phyloP scores from a whole-genome alignment of 1,284 basidiomycete species.

The Laetiporus sulphureus region DNA sequence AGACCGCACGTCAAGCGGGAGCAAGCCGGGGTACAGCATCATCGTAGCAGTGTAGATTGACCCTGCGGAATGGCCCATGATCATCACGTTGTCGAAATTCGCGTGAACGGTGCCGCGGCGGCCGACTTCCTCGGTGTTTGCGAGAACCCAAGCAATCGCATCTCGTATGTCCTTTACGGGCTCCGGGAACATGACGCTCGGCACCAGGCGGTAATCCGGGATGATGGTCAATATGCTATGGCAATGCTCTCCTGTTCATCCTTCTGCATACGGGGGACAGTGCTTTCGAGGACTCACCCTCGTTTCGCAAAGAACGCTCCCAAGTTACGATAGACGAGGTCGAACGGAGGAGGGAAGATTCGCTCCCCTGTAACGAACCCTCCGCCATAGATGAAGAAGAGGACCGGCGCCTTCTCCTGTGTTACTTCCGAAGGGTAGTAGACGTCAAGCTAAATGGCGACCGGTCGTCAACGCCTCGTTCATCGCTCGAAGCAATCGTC shows the following conservation, averaged over 20 bases:
- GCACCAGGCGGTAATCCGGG: constrained; percentile 57
- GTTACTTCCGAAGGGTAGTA: constrained; percentile 41
- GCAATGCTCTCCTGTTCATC: too few relatives aligned
- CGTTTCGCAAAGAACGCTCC: constrained; percentile 52
- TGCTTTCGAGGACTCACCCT: constrained; percentile 25
- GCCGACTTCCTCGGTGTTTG: constrained; percentile 24
- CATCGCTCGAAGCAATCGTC: constrained; percentile 7
- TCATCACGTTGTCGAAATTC: constrained; percentile 32
- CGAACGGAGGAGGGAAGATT: constrained; percentile 34
- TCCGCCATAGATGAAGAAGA: constrained; percentile 62
- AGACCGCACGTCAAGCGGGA: constrained; percentile 28
- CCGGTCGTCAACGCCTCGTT: not conserved
- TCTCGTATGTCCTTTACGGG: constrained; percentile 49
- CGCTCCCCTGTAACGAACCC: constrained; percentile 48
- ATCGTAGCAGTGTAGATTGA: constrained; percentile 40
- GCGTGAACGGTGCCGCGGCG: constrained; percentile 16
- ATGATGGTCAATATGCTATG: constrained; percentile 45
- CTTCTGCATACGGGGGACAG: not conserved
- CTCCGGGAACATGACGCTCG: constrained; percentile 43
- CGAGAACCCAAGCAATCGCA: constrained; percentile 46
- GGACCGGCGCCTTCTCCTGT: constrained; percentile 31
- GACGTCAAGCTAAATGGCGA: constrained; percentile 37
- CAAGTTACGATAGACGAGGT: constrained; percentile 46
- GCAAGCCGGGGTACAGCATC: constrained; percentile 34
- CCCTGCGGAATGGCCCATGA: constrained; percentile 57